A percentile compares a stretch with the other conserved stretches of the same genome.
These are phyloP conservation scores for Erythrophleum ivorense DNA, from an alignment of 331 rosid genomes.

Conservation along the genomic window DNA sequence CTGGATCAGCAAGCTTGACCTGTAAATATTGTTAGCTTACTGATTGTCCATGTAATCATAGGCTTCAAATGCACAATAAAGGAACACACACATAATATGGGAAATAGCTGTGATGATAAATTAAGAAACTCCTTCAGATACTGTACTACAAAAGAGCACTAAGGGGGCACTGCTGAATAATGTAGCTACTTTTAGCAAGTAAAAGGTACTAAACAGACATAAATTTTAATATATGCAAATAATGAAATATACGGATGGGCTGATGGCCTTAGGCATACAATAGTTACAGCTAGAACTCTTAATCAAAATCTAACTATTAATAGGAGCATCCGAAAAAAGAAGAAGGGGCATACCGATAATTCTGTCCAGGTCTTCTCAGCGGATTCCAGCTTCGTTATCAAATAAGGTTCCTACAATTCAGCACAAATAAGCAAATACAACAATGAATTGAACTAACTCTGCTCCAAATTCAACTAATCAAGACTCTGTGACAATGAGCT, in stretches of 20 bases:
- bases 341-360: conserved; percentile 63
- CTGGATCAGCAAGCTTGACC: conserved; percentile 97
- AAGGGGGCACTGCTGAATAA: background rate
- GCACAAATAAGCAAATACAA: background rate
- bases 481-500: background rate
- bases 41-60: background rate
- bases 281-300: background rate
- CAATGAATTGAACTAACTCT: background rate
- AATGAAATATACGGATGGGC: background rate
- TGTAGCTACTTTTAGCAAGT: background rate
- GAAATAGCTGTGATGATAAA: background rate
- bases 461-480: background rate
- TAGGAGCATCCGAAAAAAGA: background rate
- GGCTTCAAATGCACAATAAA: conserved; percentile 9
- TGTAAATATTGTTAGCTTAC: conserved; percentile 37
- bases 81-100: background rate
- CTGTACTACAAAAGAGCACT: background rate
- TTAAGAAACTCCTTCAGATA: background rate
- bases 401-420: conserved; percentile 77
- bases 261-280: too few relatives aligned
- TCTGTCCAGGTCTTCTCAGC: conserved; percentile 98
- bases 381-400: conserved; percentile 84
- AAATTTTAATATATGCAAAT: background rate
- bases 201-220: background rate
- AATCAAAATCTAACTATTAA: background rate